Evolutionary conservation across 331 rosid species (phyloP).

Genomic region (Ulmus americana): DNA sequence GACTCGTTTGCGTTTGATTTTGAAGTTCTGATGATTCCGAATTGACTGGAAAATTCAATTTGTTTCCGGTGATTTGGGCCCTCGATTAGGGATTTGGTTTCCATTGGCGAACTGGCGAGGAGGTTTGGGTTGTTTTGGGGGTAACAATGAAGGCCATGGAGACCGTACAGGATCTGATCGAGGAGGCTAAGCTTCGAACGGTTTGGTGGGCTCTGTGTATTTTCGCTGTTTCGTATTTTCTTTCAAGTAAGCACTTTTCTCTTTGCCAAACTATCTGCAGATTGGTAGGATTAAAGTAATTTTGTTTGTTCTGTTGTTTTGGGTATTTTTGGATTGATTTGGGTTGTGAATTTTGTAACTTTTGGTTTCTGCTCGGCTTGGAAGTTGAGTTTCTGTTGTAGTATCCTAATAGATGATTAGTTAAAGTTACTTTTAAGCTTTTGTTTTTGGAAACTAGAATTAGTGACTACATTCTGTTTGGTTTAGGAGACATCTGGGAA

Average conservation of each 20-base stretch:
- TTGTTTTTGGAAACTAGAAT: neutral
- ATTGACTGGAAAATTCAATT: neutral
- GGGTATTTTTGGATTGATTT: neutral
- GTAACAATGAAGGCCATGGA: constrained; percentile 51
- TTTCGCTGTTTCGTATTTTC: constrained; percentile 66
- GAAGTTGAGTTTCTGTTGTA: constrained; percentile 1
- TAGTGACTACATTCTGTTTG: neutral
- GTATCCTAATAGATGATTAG: too few relatives aligned
- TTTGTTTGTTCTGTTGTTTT: neutral
- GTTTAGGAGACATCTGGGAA: neutral
- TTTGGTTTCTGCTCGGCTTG: neutral
- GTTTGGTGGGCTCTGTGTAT: constrained; percentile 89
- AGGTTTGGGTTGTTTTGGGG: constrained; percentile 19
- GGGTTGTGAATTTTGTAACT: neutral
- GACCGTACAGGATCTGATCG: constrained; percentile 69
- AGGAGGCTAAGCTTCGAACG: constrained; percentile 69
- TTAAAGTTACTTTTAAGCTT: neutral
- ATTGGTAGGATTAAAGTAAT: neutral
- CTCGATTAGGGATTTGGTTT: neutral
- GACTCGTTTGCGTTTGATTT: neutral
- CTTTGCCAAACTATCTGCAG: neutral
- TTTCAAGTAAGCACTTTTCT: constrained; percentile 54
- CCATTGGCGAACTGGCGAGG: constrained; percentile 17
- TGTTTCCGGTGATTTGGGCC: constrained; percentile 3
- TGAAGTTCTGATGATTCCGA: constrained; percentile 1